Evolutionary conservation across 2,329 filamentous ascomycete genomes (phyloP), one percentile per base, ranked within the genome.

Genomic region (Graphiopsis chlorocephala): DNA sequence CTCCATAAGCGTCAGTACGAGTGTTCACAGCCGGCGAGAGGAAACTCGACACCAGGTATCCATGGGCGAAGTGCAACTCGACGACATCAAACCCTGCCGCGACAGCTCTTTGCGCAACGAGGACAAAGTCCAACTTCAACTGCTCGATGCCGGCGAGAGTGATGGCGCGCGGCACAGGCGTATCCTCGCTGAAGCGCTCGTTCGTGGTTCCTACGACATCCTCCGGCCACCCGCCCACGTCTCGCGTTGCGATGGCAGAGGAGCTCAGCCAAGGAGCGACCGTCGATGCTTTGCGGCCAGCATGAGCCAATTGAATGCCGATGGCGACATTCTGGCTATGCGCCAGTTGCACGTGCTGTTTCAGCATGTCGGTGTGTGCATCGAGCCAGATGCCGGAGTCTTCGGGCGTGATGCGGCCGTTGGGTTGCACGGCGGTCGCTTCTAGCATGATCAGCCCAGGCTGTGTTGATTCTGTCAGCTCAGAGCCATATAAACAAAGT

Each of bases 361-460:
- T 85, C 64, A 96, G 79, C 0, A 89, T 88, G 67, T 84, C 87
- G 67, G 93, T 89, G 75, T 97, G 93, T 38, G 84, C 86, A 75
- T 97, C 93, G 65, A 88, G 82, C 93, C 93, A 97, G 15, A 97
- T 79, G 0, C 93, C 92, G 3, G 81, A 79, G 74, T 93, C 91
- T 74, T 93, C 83, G 1, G 92, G 91, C 1, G 90, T 89, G 79
- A 96, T 96, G 63, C 93, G 86, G 23, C 93, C 93, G 69, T 93
- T 88, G 6, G 90, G 79, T 20, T 86, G 81, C 0, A 96, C 90
- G 29, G 88, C 83, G 0, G 90, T 92, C 45, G 92, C 92, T 80
- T 97, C 93, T 64, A 93, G 83, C 67, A 93, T 85, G 57, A 89
- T 81, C 23, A 96, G 81, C 1, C 86, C 90, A 0, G 90, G 88